Conservation (phyloP, 371 early-diverging fungal species). For the Lichtheimia ramosa region DNA sequence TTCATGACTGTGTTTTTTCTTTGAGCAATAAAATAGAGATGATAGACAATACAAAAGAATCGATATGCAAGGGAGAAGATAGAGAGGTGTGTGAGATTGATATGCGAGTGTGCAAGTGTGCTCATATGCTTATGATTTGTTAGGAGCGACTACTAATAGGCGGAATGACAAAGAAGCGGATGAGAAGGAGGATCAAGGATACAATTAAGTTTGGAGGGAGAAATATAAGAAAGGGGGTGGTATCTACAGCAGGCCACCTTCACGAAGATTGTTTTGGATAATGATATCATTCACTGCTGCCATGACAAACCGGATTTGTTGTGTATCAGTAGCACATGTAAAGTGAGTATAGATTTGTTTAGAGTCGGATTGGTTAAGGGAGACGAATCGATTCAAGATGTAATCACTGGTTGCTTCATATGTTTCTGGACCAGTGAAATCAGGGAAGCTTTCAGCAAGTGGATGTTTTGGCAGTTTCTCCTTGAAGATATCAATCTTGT, state of each 20-base stretch:
- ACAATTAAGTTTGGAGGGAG: conserved; percentile 5
- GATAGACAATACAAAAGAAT: no score
- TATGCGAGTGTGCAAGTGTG: no score
- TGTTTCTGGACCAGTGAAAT: conserved; percentile 71
- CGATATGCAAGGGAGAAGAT: no score
- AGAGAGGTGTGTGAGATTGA: no score
- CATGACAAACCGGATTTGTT: conserved; percentile 95
- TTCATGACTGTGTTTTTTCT: no score
- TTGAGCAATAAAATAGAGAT: no score
- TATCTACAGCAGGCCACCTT: conserved; percentile 81
- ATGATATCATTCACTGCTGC: conserved; percentile 96
- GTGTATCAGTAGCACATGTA: conserved; percentile 98
- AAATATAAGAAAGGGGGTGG: conserved; percentile 9
- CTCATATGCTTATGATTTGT: no score
- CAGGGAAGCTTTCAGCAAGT: conserved; percentile 81
- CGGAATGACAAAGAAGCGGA: background rate
- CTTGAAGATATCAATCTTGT: conserved; percentile 95
- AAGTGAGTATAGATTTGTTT: conserved; percentile 93
- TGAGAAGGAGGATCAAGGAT: background rate
- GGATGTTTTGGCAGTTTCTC: conserved; percentile 85
- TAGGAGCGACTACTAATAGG: no score
- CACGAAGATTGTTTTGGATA: conserved; percentile 84
- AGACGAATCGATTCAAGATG: conserved; percentile 81
- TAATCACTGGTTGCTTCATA: conserved; percentile 84
- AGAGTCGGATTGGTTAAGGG: conserved; percentile 76